These are phyloP conservation scores for Penicillium daleae DNA, from an alignment of 495 filamentous ascomycete genomes.

Conservation along the genomic window DNA sequence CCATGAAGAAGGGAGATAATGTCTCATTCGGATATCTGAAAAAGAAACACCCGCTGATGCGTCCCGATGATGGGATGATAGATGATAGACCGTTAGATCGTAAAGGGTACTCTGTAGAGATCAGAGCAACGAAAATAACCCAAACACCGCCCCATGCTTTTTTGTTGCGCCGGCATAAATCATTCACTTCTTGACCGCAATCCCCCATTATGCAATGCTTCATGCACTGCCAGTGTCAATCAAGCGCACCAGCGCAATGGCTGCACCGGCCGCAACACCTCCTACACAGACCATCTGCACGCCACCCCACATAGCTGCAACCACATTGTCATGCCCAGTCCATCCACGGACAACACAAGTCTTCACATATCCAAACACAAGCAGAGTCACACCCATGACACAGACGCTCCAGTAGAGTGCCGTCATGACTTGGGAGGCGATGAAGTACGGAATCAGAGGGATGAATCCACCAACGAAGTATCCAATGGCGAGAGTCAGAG, in stretches of 20 bases:
- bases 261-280: constrained; percentile 65
- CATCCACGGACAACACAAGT: constrained; percentile 55
- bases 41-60: constrained; percentile 15
- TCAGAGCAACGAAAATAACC: neutral
- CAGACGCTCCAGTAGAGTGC: constrained; percentile 71
- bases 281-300: constrained; percentile 69
- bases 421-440: constrained; percentile 55
- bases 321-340: constrained; percentile 42
- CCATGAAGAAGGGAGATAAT: neutral
- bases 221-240: constrained; percentile 39
- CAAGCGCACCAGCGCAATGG: constrained; percentile 61
- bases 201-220: neutral
- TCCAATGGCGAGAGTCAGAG: constrained; percentile 65
- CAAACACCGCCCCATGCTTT: constrained; percentile 21
- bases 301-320: constrained; percentile 52
- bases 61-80: neutral
- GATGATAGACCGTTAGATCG: neutral
- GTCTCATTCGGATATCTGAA: constrained; percentile 3
- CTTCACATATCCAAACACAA: constrained; percentile 73
- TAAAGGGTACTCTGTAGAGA: constrained; percentile 6
- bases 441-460: constrained; percentile 75
- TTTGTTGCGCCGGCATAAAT: constrained; percentile 6
- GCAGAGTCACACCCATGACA: constrained; percentile 69
- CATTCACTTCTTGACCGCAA: neutral
- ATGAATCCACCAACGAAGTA: constrained; percentile 76